phyloP scores from a whole-genome alignment of 179 eudicot genomes.

The Beta macrorhiza region DNA sequence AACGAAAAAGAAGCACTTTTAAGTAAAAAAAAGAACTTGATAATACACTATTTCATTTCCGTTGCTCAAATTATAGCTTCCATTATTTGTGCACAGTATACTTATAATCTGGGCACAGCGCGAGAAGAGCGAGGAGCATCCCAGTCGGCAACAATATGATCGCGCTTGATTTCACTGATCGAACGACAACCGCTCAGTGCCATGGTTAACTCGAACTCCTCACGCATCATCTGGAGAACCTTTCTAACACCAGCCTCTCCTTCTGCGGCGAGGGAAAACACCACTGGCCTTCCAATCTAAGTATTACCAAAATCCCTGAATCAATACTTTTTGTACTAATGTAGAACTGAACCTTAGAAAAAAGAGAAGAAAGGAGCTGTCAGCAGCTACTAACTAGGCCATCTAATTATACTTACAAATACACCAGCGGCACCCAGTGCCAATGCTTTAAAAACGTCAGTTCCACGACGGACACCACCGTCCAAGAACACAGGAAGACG shows the following conservation, averaged over 20 bases:
- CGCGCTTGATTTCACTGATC: slow-evolving; percentile 63
- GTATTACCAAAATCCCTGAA: neutral
- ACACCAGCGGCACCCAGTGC: slow-evolving; percentile 89
- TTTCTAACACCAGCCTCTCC: slow-evolving; percentile 76
- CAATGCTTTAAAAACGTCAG: slow-evolving; percentile 92
- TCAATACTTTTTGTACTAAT: neutral
- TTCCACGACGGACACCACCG: slow-evolving; percentile 93
- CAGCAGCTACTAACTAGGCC: neutral
- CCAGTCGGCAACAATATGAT: slow-evolving; percentile 70
- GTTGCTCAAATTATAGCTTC: slow-evolving; percentile 22
- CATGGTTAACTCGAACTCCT: slow-evolving; percentile 82
- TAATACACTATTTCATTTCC: slow-evolving; percentile 6
- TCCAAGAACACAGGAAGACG: slow-evolving; percentile 85
- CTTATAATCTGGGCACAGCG: slow-evolving; percentile 48
- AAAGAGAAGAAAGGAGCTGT: neutral
- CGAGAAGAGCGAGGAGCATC: slow-evolving; percentile 46
- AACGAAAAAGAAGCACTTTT: slow-evolving; percentile 26
- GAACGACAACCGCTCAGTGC: slow-evolving; percentile 77
- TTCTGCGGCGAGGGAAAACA: slow-evolving; percentile 77
- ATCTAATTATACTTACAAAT: slow-evolving; percentile 56
- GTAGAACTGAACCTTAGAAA: too few species aligned
- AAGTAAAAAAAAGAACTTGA: slow-evolving; percentile 8
- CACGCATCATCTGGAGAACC: slow-evolving; percentile 74
- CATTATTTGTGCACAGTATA: neutral
- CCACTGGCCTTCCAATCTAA: slow-evolving; percentile 80